phyloP scores from a whole-genome alignment of 2,329 filamentous ascomycete genomes.

The Apiospora koreana region DNA sequence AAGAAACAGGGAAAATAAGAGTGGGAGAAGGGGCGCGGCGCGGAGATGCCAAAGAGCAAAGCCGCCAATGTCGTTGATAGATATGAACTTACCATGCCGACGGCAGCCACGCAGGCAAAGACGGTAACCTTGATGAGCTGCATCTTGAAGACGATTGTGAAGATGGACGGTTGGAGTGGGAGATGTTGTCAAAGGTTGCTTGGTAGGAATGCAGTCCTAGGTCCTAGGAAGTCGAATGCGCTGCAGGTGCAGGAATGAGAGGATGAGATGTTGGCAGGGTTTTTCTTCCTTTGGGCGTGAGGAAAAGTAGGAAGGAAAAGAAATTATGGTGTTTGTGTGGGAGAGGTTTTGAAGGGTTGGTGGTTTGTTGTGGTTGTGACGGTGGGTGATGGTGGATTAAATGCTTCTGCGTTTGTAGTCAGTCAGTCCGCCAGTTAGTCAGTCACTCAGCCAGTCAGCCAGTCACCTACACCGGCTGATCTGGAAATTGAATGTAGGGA shows the following conservation, averaged over 20 bases:
- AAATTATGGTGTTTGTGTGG: neutral
- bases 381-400: neutral
- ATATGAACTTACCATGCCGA: constrained; percentile 27
- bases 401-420: neutral
- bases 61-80: neutral
- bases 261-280: neutral
- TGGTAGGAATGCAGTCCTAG: neutral
- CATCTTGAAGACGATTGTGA: constrained; percentile 24
- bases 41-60: neutral
- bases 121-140: constrained; percentile 28
- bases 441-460: no score
- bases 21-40: neutral
- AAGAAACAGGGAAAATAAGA: neutral
- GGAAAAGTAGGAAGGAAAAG: neutral
- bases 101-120: constrained; percentile 23
- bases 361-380: neutral
- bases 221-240: neutral
- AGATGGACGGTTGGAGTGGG: neutral
- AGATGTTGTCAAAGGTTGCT: neutral
- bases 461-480: neutral
- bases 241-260: no score
- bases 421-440: neutral
- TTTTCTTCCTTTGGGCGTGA: neutral
- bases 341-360: neutral
- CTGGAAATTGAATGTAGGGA: constrained; percentile 1